These are phyloP conservation scores for Salvia sclarea DNA, from an alignment of 305 asterid species.

Conservation along the genomic window DNA sequence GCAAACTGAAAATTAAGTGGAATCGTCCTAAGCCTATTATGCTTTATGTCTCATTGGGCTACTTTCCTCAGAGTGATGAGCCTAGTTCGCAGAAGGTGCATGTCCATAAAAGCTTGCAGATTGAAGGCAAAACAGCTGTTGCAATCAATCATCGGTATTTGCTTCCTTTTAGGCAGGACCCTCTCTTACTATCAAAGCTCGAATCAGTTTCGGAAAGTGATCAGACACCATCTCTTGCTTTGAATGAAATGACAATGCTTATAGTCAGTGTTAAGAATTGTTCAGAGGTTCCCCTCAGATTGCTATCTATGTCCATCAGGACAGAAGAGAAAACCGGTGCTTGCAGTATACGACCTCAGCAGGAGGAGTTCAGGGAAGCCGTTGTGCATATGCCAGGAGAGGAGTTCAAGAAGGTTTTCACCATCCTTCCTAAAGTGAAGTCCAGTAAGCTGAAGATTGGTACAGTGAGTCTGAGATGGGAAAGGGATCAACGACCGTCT, in stretches of 20 bases:
- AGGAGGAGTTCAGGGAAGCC: constrained; percentile 48
- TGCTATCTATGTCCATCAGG: constrained; percentile 73
- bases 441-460: constrained; percentile 55
- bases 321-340: constrained; percentile 44
- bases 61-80: constrained; percentile 60
- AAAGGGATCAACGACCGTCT: constrained; percentile 46
- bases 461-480: constrained; percentile 75
- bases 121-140: constrained; percentile 88
- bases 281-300: constrained; percentile 77
- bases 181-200: constrained; percentile 72
- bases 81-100: constrained; percentile 74
- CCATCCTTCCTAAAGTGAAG: constrained; percentile 57
- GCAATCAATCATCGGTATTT: constrained; percentile 67
- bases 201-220: constrained; percentile 60
- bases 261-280: constrained; percentile 73
- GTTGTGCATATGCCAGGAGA: constrained; percentile 78
- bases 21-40: constrained; percentile 95
- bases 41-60: constrained; percentile 93
- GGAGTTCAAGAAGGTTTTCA: constrained; percentile 87
- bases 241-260: constrained; percentile 72
- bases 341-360: constrained; percentile 54
- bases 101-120: constrained; percentile 93
- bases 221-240: constrained; percentile 60
- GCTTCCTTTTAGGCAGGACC: constrained; percentile 83
- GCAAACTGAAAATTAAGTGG: constrained; percentile 92